Evolutionary conservation across 2,329 filamentous ascomycete genomes (phyloP).

Genomic region (Neoscytalidium dimidiatum): DNA sequence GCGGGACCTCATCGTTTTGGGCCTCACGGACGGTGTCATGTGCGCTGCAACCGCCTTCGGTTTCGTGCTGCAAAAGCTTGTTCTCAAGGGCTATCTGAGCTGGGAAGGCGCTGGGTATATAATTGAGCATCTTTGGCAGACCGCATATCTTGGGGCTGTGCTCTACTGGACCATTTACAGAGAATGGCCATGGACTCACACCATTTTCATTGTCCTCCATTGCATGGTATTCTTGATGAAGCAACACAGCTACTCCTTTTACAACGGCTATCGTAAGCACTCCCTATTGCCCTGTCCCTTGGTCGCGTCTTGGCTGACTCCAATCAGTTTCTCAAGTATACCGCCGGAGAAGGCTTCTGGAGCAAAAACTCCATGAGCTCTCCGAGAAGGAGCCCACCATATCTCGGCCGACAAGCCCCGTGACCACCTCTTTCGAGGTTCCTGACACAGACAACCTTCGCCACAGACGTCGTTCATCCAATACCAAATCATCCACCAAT

Average conservation of each 20-base stretch:
- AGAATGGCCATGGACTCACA: conserved; percentile 83
- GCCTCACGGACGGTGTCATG: conserved; percentile 69
- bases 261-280: conserved; percentile 66
- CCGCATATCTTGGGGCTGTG: conserved; percentile 61
- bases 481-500: conserved; percentile 44
- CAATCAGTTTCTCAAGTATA: conserved; percentile 58
- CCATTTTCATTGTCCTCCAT: conserved; percentile 75
- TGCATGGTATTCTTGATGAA: conserved; percentile 80
- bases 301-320: not conserved
- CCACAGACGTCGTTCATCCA: conserved; percentile 34
- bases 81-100: conserved; percentile 60
- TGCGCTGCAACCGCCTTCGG: conserved; percentile 66
- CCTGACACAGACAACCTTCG: conserved; percentile 18
- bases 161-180: conserved; percentile 68
- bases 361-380: conserved; percentile 58
- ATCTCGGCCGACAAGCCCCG: conserved; percentile 14
- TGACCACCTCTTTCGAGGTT: conserved; percentile 5
- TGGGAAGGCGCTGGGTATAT: conserved; percentile 74
- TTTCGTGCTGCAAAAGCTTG: conserved; percentile 64
- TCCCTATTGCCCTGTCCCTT: not conserved
- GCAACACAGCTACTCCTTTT: conserved; percentile 77
- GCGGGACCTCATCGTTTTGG: conserved; percentile 52
- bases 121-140: conserved; percentile 74
- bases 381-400: conserved; percentile 51
- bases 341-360: conserved; percentile 47